Evolutionary conservation across 2,329 filamentous ascomycete species (phyloP), one percentile per base, ranked within the genome.

Genomic region (Ploettnerulaceae sp.): DNA sequence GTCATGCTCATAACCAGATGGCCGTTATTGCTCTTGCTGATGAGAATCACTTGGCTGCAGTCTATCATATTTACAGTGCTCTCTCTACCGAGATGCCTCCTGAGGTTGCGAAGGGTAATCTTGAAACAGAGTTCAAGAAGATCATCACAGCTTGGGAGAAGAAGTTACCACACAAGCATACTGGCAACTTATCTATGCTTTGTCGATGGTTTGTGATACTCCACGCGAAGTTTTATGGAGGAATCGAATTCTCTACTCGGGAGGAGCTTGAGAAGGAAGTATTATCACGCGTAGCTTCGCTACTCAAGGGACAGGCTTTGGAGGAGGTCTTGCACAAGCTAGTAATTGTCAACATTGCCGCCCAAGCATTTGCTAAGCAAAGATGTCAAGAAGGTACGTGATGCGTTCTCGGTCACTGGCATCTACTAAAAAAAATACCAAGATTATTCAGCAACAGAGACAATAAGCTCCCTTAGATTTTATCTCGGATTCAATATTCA

Each of bases 61-160:
- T 94, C 22, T 97, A 96, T 66, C 82, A 95, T 65, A 79, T 97
- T 31, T 93, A 95, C 63, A 83, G 90, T 53, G 84, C 90, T 12
- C 75, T 93, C 56, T 82, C 82, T 7, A 82, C 88, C 24, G 74
- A 81, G 42, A 73, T 82, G 31, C 88, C 89, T 4, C 83, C 93
- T 61, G 83, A 84, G 0, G 77, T 83, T 35, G 89, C 89, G 3
- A 73, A 76, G 47, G 70, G 73, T 14, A 97, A 97, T 60, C 73
- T 98, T 38, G 83, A 87, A 59, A 73, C 82, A 44, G 87, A 93
- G 63, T 90, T 95, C 63, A 78, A 76, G 59, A 84, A 83, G 58
- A 74, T 83, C 29, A 70, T 74, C 51, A 65, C 67, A 33, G 71
- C 73, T 25, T 80, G 76, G 76, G 68, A 74, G 8, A 78, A 76